A percentile compares a stretch with the other conserved stretches of the same genome.
These are phyloP conservation scores for Candida sakaeoensis DNA, from an alignment of 805 yeast genomes.

Conservation along the genomic window DNA sequence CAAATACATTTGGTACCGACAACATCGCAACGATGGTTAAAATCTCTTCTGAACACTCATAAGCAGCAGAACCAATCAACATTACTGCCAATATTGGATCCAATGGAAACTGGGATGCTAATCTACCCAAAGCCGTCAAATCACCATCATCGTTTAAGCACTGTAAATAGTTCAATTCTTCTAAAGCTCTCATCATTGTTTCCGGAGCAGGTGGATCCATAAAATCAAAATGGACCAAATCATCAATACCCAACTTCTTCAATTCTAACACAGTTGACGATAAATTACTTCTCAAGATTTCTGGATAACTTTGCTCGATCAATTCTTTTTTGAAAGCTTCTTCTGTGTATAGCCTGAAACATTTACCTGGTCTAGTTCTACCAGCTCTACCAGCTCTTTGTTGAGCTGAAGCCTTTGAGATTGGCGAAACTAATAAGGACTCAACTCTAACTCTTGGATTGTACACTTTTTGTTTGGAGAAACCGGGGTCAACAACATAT, in stretches of 20 bases:
- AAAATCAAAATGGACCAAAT: slow-evolving; percentile 94
- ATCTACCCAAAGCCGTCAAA: slow-evolving; percentile 81
- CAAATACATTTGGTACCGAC: slow-evolving; percentile 91
- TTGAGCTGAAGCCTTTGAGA: slow-evolving; percentile 95
- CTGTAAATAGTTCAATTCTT: slow-evolving; percentile 84
- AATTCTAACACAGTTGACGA: slow-evolving; percentile 89
- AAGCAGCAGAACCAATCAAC: slow-evolving; percentile 83
- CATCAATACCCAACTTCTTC: slow-evolving; percentile 92
- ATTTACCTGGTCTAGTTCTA: slow-evolving; percentile 97
- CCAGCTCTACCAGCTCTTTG: slow-evolving; percentile 99
- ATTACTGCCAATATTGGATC: slow-evolving; percentile 95
- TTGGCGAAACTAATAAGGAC: slow-evolving; percentile 89
- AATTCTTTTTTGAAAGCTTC: slow-evolving; percentile 93
- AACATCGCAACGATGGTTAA: slow-evolving; percentile 84
- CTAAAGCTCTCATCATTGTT: slow-evolving; percentile 98
- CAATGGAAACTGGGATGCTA: slow-evolving; percentile 89
- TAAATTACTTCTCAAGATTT: slow-evolving; percentile 84
- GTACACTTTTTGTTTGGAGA: slow-evolving; percentile 92
- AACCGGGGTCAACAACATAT: slow-evolving; percentile 96
- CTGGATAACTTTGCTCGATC: slow-evolving; percentile 94
- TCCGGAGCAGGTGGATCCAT: slow-evolving; percentile 99
- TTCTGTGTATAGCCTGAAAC: slow-evolving; percentile 93
- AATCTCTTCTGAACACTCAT: slow-evolving; percentile 84
- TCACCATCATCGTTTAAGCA: slow-evolving; percentile 92
- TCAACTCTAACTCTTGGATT: slow-evolving; percentile 96